Evolutionary conservation across 1,139 yeast genomes (phyloP).

Genomic region (Diutina neorugosa): DNA sequence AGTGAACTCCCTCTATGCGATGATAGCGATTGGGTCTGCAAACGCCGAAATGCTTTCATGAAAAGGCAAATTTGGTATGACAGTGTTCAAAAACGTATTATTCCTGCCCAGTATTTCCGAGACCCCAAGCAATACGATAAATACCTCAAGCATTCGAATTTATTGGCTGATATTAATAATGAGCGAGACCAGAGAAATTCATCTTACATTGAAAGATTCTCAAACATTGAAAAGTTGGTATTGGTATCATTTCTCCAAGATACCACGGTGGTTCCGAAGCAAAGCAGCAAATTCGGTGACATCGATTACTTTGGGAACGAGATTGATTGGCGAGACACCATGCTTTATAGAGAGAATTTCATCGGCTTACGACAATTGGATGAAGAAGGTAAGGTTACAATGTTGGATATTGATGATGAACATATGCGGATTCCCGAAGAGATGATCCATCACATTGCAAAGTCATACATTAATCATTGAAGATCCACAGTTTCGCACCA

Average conservation of each 20-base stretch:
- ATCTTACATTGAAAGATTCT: constrained; percentile 29
- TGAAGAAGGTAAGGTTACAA: constrained; percentile 31
- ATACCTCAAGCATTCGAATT: constrained; percentile 38
- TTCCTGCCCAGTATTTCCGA: constrained; percentile 72
- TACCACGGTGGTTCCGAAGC: constrained; percentile 59
- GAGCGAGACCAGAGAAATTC: constrained; percentile 26
- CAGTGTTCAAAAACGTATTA: constrained; percentile 41
- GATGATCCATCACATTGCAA: neutral
- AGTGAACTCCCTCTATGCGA: constrained; percentile 56
- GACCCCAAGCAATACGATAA: constrained; percentile 34
- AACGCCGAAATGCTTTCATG: constrained; percentile 39
- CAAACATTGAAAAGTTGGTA: constrained; percentile 37
- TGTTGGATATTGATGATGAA: constrained; percentile 40
- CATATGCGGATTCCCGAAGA: constrained; percentile 54
- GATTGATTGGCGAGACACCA: constrained; percentile 38
- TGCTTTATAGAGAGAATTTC: constrained; percentile 37
- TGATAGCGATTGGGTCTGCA: constrained; percentile 48
- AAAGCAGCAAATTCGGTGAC: constrained; percentile 58
- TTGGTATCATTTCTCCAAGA: constrained; percentile 51
- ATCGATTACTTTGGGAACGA: constrained; percentile 28
- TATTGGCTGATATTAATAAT: constrained; percentile 53
- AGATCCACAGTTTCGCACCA: neutral
- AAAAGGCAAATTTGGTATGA: constrained; percentile 51
- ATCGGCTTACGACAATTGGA: constrained; percentile 46
- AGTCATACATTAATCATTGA: neutral